Base-by-base conservation (phyloP, 1,139 yeast species). In the Hyphopichia buzzinii region DNA sequence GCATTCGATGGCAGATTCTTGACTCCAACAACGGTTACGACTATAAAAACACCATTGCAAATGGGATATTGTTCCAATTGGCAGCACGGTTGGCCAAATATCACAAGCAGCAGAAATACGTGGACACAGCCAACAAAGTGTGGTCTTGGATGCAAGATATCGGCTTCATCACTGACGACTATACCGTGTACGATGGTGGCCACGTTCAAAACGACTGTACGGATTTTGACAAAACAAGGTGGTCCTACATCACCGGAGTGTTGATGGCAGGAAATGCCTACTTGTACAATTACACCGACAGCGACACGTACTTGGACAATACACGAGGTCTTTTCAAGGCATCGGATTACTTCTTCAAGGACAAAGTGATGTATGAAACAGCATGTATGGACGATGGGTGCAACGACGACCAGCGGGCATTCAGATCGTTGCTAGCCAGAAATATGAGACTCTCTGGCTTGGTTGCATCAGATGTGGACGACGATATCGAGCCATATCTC, bases 231-330 rank as follows among this genome's bases (percentile, higher is more conserved):
- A 58, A 59, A 40, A 72, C 74, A 37, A 84, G 83, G 53, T 90
- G 97, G 97, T 76, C 90, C 13, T 90, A 90, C 64, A 90, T 89
- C 52, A 84, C 82, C 48, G 97, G 96, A 4, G 68, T 90, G 42
- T 62, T 87, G 62, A 55, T 88, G 54, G 62, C 87, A 2, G 97
- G 97, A 4, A 69, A 84, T 47, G 96, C 97, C 1, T 88, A 79
- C 57, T 62, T 90, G 54, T 87, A 82, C 62, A 86, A 86, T 56
- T 70, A 71, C 50, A 87, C 96, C 1, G 78, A 67, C 29, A 83
- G 84, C 39, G 72, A 72, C 12, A 58, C 56, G 30, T 90, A 97
- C 97, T 67, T 69, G 39, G 64, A 64, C 25, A 75, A 95, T 53
- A 72, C 86, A 0, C 52, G 65, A 41, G 64, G 68, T 29, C 71